A percentile compares a stretch with the other conserved stretches of the same genome.
phyloP scores from a whole-genome alignment of 164 flowering plant species.

The Echeveria elegans region DNA sequence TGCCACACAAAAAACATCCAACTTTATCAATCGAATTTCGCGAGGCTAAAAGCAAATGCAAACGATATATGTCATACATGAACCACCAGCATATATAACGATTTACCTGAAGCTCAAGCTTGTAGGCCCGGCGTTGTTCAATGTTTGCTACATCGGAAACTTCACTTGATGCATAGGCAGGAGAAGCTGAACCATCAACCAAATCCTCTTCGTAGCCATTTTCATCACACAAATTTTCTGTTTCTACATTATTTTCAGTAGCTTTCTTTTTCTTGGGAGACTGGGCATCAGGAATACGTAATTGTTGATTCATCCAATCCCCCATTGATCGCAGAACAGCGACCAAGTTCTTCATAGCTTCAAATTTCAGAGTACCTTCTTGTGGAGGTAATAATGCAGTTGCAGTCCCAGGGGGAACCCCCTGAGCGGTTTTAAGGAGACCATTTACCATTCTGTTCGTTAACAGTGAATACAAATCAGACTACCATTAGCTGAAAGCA shows the following conservation, averaged over 20 bases:
- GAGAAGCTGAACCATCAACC: constrained; percentile 75
- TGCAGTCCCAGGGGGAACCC: constrained; percentile 78
- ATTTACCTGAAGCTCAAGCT: constrained; percentile 93
- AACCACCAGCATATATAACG: constrained; percentile 9
- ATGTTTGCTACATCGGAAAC: constrained; percentile 74
- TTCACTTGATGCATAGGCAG: constrained; percentile 71
- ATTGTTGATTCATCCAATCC: constrained; percentile 96
- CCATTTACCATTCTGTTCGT: constrained; percentile 92
- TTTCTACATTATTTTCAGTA: constrained; percentile 48
- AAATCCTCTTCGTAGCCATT: constrained; percentile 80
- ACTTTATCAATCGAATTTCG: neutral
- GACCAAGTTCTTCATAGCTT: constrained; percentile 86
- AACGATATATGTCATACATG: neutral
- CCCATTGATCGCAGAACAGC: constrained; percentile 90
- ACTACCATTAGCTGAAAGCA: neutral
- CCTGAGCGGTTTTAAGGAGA: constrained; percentile 99
- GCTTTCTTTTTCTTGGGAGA: constrained; percentile 54
- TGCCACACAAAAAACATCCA: constrained; percentile 37
- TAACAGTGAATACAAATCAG: neutral
- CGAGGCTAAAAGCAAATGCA: neutral
- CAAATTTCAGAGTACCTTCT: constrained; percentile 81
- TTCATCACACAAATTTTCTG: constrained; percentile 33
- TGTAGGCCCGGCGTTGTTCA: constrained; percentile 99
- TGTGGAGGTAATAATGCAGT: constrained; percentile 88
- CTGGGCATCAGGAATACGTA: constrained; percentile 80